Percentiles rank a stretch among this genome's conserved stretches.
Conservation (phyloP, 495 filamentous ascomycete genomes). For the Achaetomiella virescens region DNA sequence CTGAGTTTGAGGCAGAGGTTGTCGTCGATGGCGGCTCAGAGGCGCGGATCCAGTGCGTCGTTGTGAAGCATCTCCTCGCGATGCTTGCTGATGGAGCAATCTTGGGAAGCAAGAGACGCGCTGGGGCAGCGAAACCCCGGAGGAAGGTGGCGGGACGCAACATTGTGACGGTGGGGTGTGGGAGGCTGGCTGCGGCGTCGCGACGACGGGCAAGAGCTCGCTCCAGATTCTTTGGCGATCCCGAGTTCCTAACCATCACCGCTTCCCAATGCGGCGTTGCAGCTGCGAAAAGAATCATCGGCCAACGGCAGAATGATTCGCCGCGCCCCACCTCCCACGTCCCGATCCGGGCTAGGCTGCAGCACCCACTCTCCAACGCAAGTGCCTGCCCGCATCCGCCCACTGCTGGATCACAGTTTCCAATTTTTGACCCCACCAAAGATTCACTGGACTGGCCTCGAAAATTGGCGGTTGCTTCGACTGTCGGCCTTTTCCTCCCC, state of each 20-base stretch:
- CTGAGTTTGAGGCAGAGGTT: background rate
- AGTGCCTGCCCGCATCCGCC: slow-evolving; percentile 9
- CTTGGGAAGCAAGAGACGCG: background rate
- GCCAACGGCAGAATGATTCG: slow-evolving; percentile 19
- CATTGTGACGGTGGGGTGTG: slow-evolving; percentile 8
- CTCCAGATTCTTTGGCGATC: slow-evolving; percentile 3
- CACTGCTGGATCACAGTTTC: slow-evolving; percentile 19
- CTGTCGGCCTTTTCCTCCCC: slow-evolving; percentile 5
- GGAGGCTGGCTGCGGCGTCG: background rate
- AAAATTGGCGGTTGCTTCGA: slow-evolving; percentile 24
- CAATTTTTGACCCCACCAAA: slow-evolving; percentile 37
- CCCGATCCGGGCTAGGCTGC: background rate
- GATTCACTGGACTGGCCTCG: slow-evolving; percentile 22
- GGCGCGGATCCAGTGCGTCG: background rate
- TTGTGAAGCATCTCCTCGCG: slow-evolving; percentile 2
- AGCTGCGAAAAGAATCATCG: slow-evolving; percentile 13
- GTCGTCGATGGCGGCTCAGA: background rate
- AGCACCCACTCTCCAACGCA: too few relatives aligned
- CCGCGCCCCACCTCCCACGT: slow-evolving; percentile 3
- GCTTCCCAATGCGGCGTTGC: slow-evolving; percentile 9
- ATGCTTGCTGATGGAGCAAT: background rate
- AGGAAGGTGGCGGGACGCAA: slow-evolving; percentile 12
- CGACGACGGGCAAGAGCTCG: background rate
- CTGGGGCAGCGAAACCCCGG: slow-evolving; percentile 6
- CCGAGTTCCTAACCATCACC: background rate